phyloP scores from a whole-genome alignment of 2,329 filamentous ascomycete genomes.

The Aspergillus nomiae region DNA sequence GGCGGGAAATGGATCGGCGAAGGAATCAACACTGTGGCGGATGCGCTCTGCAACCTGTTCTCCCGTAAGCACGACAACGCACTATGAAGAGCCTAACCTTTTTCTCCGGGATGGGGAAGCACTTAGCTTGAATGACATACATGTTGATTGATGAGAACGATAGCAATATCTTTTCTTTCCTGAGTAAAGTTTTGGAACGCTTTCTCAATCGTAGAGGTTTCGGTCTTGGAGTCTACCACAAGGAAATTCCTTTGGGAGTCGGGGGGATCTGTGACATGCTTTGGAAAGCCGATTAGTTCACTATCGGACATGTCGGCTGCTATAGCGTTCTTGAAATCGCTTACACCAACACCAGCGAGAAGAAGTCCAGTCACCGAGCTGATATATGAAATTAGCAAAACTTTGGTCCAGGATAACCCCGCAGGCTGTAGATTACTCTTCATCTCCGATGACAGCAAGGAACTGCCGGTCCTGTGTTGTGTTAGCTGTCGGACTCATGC shows the following conservation, averaged over 20 bases:
- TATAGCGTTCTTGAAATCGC: slow-evolving; percentile 28
- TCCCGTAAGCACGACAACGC: background rate
- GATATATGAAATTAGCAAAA: slow-evolving; percentile 22
- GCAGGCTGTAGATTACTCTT: slow-evolving; percentile 60
- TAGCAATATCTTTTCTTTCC: slow-evolving; percentile 93
- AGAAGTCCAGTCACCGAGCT: slow-evolving; percentile 96
- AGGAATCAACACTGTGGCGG: slow-evolving; percentile 84
- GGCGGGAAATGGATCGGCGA: slow-evolving; percentile 93
- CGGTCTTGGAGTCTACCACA: slow-evolving; percentile 92
- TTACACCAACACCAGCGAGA: slow-evolving; percentile 90
- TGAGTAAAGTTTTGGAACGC: slow-evolving; percentile 88
- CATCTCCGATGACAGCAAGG: slow-evolving; percentile 95
- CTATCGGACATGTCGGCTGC: background rate
- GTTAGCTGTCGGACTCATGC: slow-evolving; percentile 18
- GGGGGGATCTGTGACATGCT: slow-evolving; percentile 90
- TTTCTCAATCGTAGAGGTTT: slow-evolving; percentile 81
- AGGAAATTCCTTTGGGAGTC: slow-evolving; percentile 97
- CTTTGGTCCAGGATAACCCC: background rate
- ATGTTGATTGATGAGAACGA: slow-evolving; percentile 96
- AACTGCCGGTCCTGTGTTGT: slow-evolving; percentile 77
- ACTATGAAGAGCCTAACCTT: too few species aligned
- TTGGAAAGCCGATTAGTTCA: slow-evolving; percentile 10
- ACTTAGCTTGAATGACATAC: slow-evolving; percentile 52
- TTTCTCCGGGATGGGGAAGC: too few species aligned
- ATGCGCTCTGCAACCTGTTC: slow-evolving; percentile 87